These are phyloP conservation scores for Cladosporium phlei DNA, from an alignment of 2,329 filamentous ascomycete genomes.

Conservation along the genomic window DNA sequence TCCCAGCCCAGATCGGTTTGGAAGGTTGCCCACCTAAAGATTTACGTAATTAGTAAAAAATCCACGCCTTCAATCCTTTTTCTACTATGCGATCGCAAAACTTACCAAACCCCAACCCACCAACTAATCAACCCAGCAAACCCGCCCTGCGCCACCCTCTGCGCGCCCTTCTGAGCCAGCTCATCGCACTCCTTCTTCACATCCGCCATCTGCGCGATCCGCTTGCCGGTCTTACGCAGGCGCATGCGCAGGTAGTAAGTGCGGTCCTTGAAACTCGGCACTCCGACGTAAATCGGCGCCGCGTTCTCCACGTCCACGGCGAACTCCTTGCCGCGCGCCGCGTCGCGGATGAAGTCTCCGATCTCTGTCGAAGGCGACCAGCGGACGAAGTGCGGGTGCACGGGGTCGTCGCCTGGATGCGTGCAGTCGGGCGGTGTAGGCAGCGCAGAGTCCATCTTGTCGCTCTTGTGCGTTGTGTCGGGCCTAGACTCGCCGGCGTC, in stretches of 20 bases:
- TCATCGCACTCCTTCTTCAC: slow-evolving; percentile 78
- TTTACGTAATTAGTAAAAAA: too few relatives aligned
- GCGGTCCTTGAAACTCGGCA: slow-evolving; percentile 84
- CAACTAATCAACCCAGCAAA: slow-evolving; percentile 69
- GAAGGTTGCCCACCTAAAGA: slow-evolving; percentile 54
- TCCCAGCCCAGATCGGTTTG: slow-evolving; percentile 81
- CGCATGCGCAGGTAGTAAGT: slow-evolving; percentile 81
- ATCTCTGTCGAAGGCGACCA: slow-evolving; percentile 89
- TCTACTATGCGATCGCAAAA: background rate
- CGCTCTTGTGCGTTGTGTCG: background rate
- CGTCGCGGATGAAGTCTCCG: slow-evolving; percentile 89
- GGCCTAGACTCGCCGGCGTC: slow-evolving; percentile 31
- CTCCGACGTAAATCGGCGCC: slow-evolving; percentile 67
- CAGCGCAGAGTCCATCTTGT: slow-evolving; percentile 26
- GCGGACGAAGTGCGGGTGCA: slow-evolving; percentile 66
- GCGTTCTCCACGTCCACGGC: slow-evolving; percentile 74
- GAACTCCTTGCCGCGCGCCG: slow-evolving; percentile 78
- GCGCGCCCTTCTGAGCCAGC: slow-evolving; percentile 70
- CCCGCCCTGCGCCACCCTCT: slow-evolving; percentile 73
- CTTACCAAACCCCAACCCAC: slow-evolving; percentile 55
- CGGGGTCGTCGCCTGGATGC: slow-evolving; percentile 37
- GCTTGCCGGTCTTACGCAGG: slow-evolving; percentile 64
- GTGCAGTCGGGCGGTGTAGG: slow-evolving; percentile 30
- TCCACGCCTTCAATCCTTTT: too few relatives aligned
- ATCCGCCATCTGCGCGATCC: slow-evolving; percentile 64